These are phyloP conservation scores for Globisporangium camurandrum DNA, from an alignment of 352 stramenopile genomes.

Conservation along the genomic window DNA sequence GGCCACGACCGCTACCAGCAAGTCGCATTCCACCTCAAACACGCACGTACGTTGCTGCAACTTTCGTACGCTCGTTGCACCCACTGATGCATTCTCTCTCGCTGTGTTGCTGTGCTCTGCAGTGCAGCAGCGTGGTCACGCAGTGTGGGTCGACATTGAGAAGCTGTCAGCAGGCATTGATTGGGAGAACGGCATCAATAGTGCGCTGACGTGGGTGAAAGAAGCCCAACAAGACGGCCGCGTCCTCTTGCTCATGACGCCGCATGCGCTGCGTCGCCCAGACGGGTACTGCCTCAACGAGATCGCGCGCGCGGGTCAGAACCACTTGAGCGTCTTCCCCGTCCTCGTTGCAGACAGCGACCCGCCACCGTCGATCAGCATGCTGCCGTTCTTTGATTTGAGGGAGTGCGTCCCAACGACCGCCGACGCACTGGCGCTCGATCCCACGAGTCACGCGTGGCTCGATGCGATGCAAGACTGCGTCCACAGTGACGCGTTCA, in stretches of 20 bases:
- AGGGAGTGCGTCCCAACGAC: conserved; percentile 50
- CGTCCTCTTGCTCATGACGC: conserved; percentile 74
- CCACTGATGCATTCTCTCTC: not conserved
- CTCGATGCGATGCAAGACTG: conserved; percentile 23
- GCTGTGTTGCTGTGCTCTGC: conserved; percentile 7
- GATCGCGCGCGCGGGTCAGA: conserved; percentile 50
- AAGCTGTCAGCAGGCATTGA: conserved; percentile 58
- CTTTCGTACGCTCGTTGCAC: not conserved
- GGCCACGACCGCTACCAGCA: conserved; percentile 69
- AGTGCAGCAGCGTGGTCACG: conserved; percentile 59
- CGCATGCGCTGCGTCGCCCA: conserved; percentile 56
- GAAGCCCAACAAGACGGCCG: conserved; percentile 62
- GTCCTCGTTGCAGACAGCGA: conserved; percentile 60
- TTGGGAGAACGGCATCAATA: conserved; percentile 70
- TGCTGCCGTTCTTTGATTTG: conserved; percentile 74
- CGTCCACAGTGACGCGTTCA: conserved; percentile 30
- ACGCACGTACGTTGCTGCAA: conserved; percentile 25
- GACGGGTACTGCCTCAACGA: conserved; percentile 80
- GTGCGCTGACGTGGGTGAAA: conserved; percentile 55
- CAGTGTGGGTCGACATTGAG: conserved; percentile 70
- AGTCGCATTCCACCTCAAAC: conserved; percentile 62
- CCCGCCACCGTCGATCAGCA: conserved; percentile 51
- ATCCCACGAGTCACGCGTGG: conserved; percentile 32
- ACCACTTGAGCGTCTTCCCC: conserved; percentile 62
- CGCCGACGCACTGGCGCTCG: conserved; percentile 16